phyloP scores from a whole-genome alignment of 2,329 filamentous ascomycete species.

The Raffaelea albimanens region DNA sequence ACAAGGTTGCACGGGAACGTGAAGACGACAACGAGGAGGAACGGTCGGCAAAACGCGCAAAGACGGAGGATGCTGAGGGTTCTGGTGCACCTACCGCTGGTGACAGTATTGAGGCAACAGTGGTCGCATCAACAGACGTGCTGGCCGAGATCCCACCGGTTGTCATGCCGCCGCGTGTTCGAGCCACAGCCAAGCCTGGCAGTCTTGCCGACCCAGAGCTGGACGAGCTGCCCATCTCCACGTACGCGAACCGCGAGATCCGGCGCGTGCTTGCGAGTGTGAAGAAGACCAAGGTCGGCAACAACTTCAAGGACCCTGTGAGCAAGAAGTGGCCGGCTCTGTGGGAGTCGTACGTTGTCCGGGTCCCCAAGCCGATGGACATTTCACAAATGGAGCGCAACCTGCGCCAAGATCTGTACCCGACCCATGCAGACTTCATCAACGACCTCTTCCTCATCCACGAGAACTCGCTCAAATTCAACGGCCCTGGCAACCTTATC shows the following conservation, averaged over 20 bases:
- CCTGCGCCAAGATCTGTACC: constrained; percentile 60
- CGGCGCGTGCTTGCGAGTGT: constrained; percentile 60
- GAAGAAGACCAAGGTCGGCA: constrained; percentile 78
- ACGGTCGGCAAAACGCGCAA: constrained; percentile 71
- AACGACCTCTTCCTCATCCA: constrained; percentile 70
- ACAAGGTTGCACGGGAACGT: constrained; percentile 63
- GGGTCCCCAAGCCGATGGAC: constrained; percentile 72
- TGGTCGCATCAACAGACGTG: constrained; percentile 12
- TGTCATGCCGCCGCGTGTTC: constrained; percentile 17
- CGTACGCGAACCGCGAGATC: constrained; percentile 51
- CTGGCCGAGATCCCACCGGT: constrained; percentile 13
- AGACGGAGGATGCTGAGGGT: constrained; percentile 36
- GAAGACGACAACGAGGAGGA: constrained; percentile 62
- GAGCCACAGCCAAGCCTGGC: constrained; percentile 23
- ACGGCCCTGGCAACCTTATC: constrained; percentile 67
- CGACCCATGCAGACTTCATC: constrained; percentile 61
- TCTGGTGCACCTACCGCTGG: constrained; percentile 13
- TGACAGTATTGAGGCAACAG: not conserved
- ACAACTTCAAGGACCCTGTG: constrained; percentile 69
- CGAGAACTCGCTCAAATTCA: constrained; percentile 72
- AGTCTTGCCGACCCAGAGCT: constrained; percentile 32
- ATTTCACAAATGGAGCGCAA: constrained; percentile 73
- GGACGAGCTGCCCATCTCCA: constrained; percentile 42
- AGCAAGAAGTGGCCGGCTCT: constrained; percentile 65
- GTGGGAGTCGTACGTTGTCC: constrained; percentile 61